Base-by-base conservation (phyloP, 768 basidiomycete species). In the Pseudohyphozyma bogoriensis region DNA sequence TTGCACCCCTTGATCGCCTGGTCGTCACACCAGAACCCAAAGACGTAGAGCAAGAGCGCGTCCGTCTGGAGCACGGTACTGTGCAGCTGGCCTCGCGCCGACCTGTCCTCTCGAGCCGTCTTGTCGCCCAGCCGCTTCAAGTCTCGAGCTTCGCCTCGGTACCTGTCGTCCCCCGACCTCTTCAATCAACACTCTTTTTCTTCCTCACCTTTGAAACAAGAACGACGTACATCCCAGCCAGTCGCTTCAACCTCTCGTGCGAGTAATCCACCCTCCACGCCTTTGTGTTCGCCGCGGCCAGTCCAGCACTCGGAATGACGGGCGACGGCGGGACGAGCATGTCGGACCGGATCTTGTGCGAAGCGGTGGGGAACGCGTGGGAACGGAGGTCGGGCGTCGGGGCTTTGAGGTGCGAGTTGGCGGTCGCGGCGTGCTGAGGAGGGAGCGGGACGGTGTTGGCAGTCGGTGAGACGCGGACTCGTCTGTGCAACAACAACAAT, bases 111-210 rank as follows among this genome's bases (percentile, higher is more conserved):
- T 6, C 67, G 58, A 8, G 86, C 83, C 39, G 87, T 83, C 47
- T 83, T 80, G 70, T 87, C 85, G 29, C 87, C 86, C 1, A 87
- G 87, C 71, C 86, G 87, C 74, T 90, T 89, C 71, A 90, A 84
- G 66, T 79, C 76, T 59, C 86, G 82, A 26, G 85, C 88, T 24
- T 80, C 79, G 5, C 73, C 74, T 66, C 86, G 82, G 70, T 86
- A 89, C 70, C 79, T 82, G 71, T 85, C 80, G 15, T 2, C 6
- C 18, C 2, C 12, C 22, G 22, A 7, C 1, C 68, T 87, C 82
- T 82, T 10, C 85, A 84, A n/a, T n/a, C n/a, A n/a, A n/a, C n/a
- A n/a, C n/a, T n/a, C n/a, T n/a, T n/a, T 16, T 84, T 78, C 51
- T 83, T 80, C 60, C 85, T 79, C 60, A 85, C 85, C 24, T 83